Evolutionary conservation across 2,329 filamentous ascomycete species (phyloP), one percentile per base, ranked within the genome.

Genomic region (Fusarium domesticum): DNA sequence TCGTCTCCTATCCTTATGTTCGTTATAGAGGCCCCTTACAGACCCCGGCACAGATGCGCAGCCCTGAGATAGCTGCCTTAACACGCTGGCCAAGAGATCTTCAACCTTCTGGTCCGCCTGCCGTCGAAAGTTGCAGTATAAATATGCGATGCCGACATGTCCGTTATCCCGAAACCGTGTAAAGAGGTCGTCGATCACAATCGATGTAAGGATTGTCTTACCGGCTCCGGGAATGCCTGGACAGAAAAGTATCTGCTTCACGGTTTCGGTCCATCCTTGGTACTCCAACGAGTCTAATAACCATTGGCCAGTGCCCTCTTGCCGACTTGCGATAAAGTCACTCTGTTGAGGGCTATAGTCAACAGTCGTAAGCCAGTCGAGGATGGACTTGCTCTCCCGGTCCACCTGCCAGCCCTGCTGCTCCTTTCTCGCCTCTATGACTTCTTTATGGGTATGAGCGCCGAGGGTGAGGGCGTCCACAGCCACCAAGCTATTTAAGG

Each of bases 161-260:
- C 15, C 18, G 10, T 30, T 18, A 6, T 18, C 16, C 15, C 32
- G 5, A 17, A 30, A 35, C 12, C 15, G 30, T 1, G 20, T 20
- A n/a, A 17, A n/a, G 12, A 43, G 35, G 28, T 43, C 15, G 6
- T 39, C 2, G 30, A 43, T 35, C 12, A 43, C 42, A 7, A 39
- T 31, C 6, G 35, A 43, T 18, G 42, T 12, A 6, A 43, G 6
- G 19, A 39, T 12, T 19, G 42, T 43, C 42, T 43, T 43, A 8
- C 42, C 35, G 8, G 42, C 42, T 19, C 42, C 42, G 14, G 18
- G 42, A 35, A 39, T 35, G 14, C 42, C 42, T 35, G 30, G 42
- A 31, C 36, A 43, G 36, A 43, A 35, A 18, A 43, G 28, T 6
- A 39, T 7, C 7, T 43, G n/a, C 19, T 12, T 30, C 31, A 38